Percentiles rank a stretch among this genome's conserved stretches.
Conservation (phyloP, 140 eudicot genomes). For the Eryngium alpinum region DNA sequence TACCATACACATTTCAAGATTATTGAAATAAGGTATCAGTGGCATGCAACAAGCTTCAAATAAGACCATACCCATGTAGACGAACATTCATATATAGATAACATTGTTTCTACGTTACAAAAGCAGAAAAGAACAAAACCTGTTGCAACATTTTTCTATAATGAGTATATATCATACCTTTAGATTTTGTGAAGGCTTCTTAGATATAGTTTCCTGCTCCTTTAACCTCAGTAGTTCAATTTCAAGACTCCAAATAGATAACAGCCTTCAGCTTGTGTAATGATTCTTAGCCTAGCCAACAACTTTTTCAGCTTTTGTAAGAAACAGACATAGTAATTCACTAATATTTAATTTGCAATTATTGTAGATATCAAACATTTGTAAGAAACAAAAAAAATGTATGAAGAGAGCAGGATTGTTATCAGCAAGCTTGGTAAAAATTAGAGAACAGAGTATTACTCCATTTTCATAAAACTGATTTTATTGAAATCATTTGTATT, state of each 20-base stretch:
- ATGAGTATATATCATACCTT: slow-evolving; percentile 42
- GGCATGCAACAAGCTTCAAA: no score
- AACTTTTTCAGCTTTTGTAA: slow-evolving; percentile 84
- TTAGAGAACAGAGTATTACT: no score
- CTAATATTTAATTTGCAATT: neutral
- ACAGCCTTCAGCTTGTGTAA: slow-evolving; percentile 32
- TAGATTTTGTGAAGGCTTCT: slow-evolving; percentile 77
- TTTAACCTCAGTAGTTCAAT: slow-evolving; percentile 72
- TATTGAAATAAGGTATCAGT: no score
- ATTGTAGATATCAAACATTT: neutral
- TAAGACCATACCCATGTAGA: neutral
- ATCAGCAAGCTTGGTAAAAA: neutral
- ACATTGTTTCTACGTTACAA: neutral
- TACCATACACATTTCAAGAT: no score
- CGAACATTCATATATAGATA: neutral
- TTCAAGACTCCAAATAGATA: slow-evolving; percentile 55
- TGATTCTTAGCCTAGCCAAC: slow-evolving; percentile 97
- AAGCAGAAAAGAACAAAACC: slow-evolving; percentile 2
- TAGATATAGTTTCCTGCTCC: slow-evolving; percentile 72
- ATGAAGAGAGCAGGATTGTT: neutral
- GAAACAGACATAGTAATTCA: neutral
- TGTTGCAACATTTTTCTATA: neutral
- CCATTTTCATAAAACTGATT: no score
- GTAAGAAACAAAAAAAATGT: neutral
- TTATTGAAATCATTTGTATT: no score